Base-by-base conservation (phyloP, 2,329 filamentous ascomycete genomes). In the Lachnellula cervina region DNA sequence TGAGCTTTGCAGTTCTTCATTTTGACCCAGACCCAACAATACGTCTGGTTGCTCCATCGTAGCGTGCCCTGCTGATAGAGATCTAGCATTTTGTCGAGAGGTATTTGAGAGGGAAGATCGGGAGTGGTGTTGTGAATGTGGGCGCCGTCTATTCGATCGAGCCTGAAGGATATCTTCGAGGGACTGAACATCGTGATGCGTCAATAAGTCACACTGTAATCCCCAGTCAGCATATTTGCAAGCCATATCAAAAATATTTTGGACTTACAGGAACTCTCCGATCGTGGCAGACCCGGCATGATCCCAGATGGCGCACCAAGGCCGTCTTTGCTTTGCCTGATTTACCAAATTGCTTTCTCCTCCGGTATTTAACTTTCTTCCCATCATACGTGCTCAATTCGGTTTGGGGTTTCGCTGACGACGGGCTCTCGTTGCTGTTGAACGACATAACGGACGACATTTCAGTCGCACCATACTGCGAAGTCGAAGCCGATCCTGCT, bases 361-460 rank as follows among this genome's bases (percentile, higher is more conserved):
- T 53, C 16, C 62, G 59, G 16, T 56, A 51, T 44, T 57, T 59
- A 5, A 68, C 57, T 25, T 44, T 52, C n/a, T 61, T 62, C 17
- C 67, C 66, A 57, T 64, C 51, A 46, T 60, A 67, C 8, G 66
- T 55, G 14, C 53, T 59, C 35, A 58, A 54, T 52, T 64, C 62
- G 5, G 51, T 37, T 23, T 56, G 52, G 13, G 35, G n/a, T 9
- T 47, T 57, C 3, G 58, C 52, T 9, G 62, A 61, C 13, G 44
- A 55, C n/a, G 54, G 56, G 23, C 60, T 64, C 28, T 57, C 58
- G n/a, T 61, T 55, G 21, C 52, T 58, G 8, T 61, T 58, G 28
- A 69, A 68, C 9, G 64, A 66, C 21, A 69, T 61, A 16, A 69
- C 62, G 1, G 66, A 68, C 9, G 64, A 66, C 3, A 58, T 42